Evolutionary conservation across 2,329 filamentous ascomycete species (phyloP).

Genomic region (Cytospora paraplurivora): DNA sequence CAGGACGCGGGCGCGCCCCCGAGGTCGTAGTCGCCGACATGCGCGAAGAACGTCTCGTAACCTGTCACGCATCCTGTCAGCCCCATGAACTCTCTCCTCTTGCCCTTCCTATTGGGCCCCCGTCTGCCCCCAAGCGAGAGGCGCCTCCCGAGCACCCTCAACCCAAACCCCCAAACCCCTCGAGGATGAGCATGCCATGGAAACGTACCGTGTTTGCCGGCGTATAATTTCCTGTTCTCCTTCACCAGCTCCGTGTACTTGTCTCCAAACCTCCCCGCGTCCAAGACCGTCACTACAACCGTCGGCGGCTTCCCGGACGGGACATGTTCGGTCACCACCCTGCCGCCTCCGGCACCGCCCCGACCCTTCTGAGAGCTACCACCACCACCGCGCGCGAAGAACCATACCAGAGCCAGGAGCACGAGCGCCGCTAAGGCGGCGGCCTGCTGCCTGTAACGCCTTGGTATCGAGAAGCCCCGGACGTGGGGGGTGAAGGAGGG

Average conservation of each 20-base stretch:
- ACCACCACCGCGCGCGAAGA: constrained; percentile 52
- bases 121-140: no score
- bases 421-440: constrained; percentile 57
- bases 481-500: neutral
- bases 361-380: constrained; percentile 27
- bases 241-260: constrained; percentile 73
- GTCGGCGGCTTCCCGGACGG: constrained; percentile 61
- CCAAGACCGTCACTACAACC: constrained; percentile 84
- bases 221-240: constrained; percentile 84
- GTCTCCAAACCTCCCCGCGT: constrained; percentile 64
- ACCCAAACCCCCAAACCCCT: no score
- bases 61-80: constrained; percentile 73
- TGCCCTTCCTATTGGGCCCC: neutral
- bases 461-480: constrained; percentile 34
- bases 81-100: constrained; percentile 40
- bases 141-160: neutral
- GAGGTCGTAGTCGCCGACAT: constrained; percentile 74
- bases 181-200: no score
- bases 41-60: constrained; percentile 83
- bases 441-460: constrained; percentile 64
- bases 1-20: constrained; percentile 63
- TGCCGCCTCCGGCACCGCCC: constrained; percentile 21
- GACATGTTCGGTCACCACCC: constrained; percentile 32
- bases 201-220: constrained; percentile 75
- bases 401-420: constrained; percentile 61